Base-by-base conservation (phyloP, 176 grass and related monocot species). In the Aegilops sharonensis region DNA sequence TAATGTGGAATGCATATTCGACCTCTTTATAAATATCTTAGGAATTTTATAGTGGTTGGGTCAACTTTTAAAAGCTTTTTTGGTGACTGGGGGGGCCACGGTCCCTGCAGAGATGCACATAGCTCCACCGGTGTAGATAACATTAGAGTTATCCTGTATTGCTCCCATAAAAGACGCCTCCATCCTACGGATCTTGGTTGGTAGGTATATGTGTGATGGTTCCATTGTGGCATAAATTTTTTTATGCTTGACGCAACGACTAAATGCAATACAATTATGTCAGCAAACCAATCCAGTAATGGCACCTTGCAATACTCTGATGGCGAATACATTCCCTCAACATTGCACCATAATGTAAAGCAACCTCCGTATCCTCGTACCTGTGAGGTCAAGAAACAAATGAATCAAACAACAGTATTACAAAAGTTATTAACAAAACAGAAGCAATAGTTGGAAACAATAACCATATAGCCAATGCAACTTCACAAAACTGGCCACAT, bases 301-400 rank as follows among this genome's bases (percentile, higher is more conserved):
- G 50, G 71, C 84, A 99, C 97, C 94, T 94, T 78, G 97, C 97
- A 85, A 99, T 91, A 83, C 92, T 92, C 89, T 99, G 97, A 80
- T 99, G 97, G 30, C 97, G 94, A 92, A 99, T 99, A 70, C 97
- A 99, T 84, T 99, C 97, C 85, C 94, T 94, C 75, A 99, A 84
- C 94, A 99, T 99, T 80, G 97, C 87, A 31, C 97, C 97, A 88
- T 96, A 99, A 85, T 95, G 93, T 80, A 99, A 90, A 81, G 97
- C 97, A 87, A 99, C 94, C 56, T 96, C 97, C 85, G 96, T 96
- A 80, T 96, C 89, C 57, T 99, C 97, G 74, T 99, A 99, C 84
- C 97, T 99, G 83, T 36, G 83, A 34, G 40, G 61, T 47, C 27
- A 72, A 71, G 73, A 67, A 27, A 83, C 64, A 76, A 47, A 60